These are phyloP conservation scores for Saccharomycopsis malanga DNA, from an alignment of 805 yeast species.

Conservation along the genomic window DNA sequence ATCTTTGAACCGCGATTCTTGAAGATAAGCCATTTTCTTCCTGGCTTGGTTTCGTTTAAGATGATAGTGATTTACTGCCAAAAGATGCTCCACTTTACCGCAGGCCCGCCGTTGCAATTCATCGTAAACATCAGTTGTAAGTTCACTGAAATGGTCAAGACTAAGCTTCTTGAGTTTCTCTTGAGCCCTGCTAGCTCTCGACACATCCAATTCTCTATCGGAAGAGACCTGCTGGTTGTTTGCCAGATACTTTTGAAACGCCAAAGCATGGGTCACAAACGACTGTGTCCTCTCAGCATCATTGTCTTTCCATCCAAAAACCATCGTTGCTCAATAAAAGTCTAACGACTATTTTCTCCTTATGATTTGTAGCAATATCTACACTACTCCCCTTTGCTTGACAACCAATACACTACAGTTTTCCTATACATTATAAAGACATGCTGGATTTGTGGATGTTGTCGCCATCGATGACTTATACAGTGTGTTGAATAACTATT, in stretches of 20 bases:
- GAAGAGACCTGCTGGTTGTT: not conserved
- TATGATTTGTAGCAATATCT: not conserved
- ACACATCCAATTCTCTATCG: not conserved
- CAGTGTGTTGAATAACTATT: too few relatives aligned
- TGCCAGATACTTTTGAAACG: not conserved
- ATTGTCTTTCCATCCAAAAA: not conserved
- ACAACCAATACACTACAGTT: too few relatives aligned
- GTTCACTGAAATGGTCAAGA: not conserved
- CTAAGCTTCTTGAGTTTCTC: not conserved
- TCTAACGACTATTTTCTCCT: too few relatives aligned
- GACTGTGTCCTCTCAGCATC: not conserved
- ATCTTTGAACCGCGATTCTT: constrained; percentile 77
- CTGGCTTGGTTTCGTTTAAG: constrained; percentile 44
- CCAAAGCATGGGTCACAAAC: not conserved
- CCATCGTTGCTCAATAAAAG: too few relatives aligned
- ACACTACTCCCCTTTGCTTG: not conserved
- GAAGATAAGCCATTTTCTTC: constrained; percentile 78
- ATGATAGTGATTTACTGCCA: not conserved
- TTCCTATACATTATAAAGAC: too few relatives aligned
- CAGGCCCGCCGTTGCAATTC: not conserved
- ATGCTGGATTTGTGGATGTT: too few relatives aligned
- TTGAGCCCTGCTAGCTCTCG: not conserved
- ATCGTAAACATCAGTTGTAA: not conserved
- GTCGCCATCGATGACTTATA: too few relatives aligned
- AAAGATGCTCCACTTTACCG: not conserved